phyloP scores from a whole-genome alignment of 257 asterid species.

The Penstemon eatonii region DNA sequence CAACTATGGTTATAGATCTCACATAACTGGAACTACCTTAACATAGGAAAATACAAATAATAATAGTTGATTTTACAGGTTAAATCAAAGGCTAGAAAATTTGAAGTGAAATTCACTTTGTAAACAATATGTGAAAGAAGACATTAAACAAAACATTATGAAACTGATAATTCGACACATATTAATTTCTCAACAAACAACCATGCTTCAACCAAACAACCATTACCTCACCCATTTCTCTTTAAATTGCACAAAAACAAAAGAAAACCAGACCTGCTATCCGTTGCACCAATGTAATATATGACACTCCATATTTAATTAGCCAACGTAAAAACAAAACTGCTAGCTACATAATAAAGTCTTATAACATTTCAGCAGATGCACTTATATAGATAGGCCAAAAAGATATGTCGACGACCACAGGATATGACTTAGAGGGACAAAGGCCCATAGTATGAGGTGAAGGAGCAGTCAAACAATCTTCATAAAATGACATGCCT shows the following conservation, averaged over 20 bases:
- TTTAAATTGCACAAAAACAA: slow-evolving; percentile 40
- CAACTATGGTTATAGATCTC: slow-evolving; percentile 24
- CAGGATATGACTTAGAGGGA: slow-evolving; percentile 1
- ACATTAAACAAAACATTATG: background rate
- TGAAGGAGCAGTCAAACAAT: slow-evolving; percentile 1
- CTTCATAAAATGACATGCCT: background rate
- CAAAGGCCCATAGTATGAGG: slow-evolving; percentile 1
- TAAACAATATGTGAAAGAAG: background rate
- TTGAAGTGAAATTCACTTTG: background rate
- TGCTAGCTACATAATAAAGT: background rate
- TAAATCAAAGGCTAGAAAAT: slow-evolving; percentile 8
- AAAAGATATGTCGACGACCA: slow-evolving; percentile 14
- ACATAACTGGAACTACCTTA: slow-evolving; percentile 6
- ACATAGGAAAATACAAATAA: background rate
- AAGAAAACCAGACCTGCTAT: slow-evolving; percentile 19
- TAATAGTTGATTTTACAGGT: slow-evolving; percentile 5
- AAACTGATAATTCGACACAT: slow-evolving; percentile 13
- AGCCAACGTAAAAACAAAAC: slow-evolving; percentile 29
- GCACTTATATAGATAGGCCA: slow-evolving; percentile 12
- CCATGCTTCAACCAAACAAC: slow-evolving; percentile 38
- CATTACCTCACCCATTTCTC: slow-evolving; percentile 30
- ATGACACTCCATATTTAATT: slow-evolving; percentile 30
- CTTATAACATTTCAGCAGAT: slow-evolving; percentile 17
- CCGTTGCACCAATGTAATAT: slow-evolving; percentile 32
- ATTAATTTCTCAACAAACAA: slow-evolving; percentile 28